phyloP scores from a whole-genome alignment of 106 monocot species.

The Amphibolis antarctica region DNA sequence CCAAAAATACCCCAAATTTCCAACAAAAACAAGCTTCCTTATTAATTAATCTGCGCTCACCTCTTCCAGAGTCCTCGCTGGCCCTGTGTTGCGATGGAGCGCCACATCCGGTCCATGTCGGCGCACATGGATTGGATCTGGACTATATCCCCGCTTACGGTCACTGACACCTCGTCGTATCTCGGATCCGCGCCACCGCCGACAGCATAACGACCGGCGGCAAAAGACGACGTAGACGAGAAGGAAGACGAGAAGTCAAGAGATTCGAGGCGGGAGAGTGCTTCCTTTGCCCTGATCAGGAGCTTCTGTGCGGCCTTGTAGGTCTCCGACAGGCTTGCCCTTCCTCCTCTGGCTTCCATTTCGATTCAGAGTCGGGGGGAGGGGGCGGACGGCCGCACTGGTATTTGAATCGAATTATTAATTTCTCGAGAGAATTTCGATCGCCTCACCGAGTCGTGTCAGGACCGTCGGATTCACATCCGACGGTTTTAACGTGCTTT shows the following conservation, averaged over 20 bases:
- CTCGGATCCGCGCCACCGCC: background rate
- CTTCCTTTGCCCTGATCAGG: conserved; percentile 54
- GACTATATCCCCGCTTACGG: conserved; percentile 45
- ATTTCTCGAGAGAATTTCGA: too few relatives aligned
- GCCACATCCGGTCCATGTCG: conserved; percentile 87
- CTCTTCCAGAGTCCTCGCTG: conserved; percentile 94
- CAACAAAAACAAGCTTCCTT: too few relatives aligned
- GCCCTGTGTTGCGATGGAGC: conserved; percentile 49
- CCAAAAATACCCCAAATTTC: too few relatives aligned
- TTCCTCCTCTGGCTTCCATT: conserved; percentile 16
- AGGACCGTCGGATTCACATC: too few relatives aligned
- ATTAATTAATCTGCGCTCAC: conserved; percentile 16
- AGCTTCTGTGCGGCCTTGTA: conserved; percentile 66
- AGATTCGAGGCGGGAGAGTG: conserved; percentile 40
- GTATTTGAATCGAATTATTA: too few relatives aligned
- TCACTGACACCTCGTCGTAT: conserved; percentile 27
- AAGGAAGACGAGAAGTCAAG: conserved; percentile 37
- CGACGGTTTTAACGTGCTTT: too few relatives aligned
- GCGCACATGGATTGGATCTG: conserved; percentile 76
- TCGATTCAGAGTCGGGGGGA: too few relatives aligned
- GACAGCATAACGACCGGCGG: conserved; percentile 1
- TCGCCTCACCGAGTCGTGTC: too few relatives aligned
- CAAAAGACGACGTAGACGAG: conserved; percentile 7
- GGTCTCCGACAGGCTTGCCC: conserved; percentile 60
- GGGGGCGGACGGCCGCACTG: too few relatives aligned